Evolutionary conservation across 2,329 filamentous ascomycete genomes (phyloP).

Genomic region (Trichoderma endophyticum): DNA sequence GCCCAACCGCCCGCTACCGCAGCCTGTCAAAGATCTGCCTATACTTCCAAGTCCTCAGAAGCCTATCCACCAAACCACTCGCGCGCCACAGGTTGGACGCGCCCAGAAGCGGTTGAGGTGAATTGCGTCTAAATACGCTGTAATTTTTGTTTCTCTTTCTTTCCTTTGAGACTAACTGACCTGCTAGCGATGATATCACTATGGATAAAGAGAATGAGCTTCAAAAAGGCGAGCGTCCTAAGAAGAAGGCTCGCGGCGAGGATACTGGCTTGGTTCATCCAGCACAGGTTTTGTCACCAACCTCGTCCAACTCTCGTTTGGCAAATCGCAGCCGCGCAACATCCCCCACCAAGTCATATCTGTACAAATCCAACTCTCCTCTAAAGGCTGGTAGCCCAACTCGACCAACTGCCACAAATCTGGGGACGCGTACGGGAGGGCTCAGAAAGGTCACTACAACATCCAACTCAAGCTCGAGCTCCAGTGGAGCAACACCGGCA

Average conservation of each 20-base stretch:
- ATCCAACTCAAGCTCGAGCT: constrained; percentile 44
- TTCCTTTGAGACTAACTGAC: constrained; percentile 15
- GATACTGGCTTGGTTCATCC: constrained; percentile 39
- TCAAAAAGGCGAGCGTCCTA: constrained; percentile 59
- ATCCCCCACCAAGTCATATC: constrained; percentile 56
- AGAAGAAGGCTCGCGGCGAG: constrained; percentile 59
- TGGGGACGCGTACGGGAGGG: constrained; percentile 50
- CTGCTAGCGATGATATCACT: constrained; percentile 58
- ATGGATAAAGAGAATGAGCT: constrained; percentile 76
- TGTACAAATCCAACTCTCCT: constrained; percentile 59
- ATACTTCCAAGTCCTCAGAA: constrained; percentile 37
- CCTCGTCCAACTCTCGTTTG: constrained; percentile 75
- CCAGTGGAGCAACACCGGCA: constrained; percentile 33
- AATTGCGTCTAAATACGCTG: constrained; percentile 24
- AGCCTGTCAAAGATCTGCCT: constrained; percentile 49
- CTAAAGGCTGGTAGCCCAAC: constrained; percentile 49
- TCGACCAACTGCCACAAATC: constrained; percentile 42
- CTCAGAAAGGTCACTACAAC: constrained; percentile 46
- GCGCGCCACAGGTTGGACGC: constrained; percentile 26
- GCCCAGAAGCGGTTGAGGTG: constrained; percentile 53
- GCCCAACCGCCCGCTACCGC: constrained; percentile 36
- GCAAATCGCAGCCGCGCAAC: constrained; percentile 44
- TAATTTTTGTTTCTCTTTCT: constrained; percentile 1
- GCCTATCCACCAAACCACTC: constrained; percentile 28
- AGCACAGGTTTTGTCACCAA: constrained; percentile 71